phyloP scores from a whole-genome alignment of 768 basidiomycete genomes.

The Lactarius tabidus region DNA sequence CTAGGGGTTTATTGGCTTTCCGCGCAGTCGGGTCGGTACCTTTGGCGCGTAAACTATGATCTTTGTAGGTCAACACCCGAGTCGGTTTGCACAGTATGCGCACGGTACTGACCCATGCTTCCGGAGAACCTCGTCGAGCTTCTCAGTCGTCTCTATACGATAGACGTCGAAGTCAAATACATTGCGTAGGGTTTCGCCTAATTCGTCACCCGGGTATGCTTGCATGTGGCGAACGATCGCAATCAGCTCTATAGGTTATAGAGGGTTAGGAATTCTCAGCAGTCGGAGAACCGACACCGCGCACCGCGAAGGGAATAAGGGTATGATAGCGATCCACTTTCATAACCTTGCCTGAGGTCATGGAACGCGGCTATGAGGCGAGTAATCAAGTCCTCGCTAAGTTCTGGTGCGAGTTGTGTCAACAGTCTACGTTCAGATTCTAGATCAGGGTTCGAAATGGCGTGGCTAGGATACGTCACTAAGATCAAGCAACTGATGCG shows the following conservation, averaged over 20 bases:
- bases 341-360: constrained; percentile 56
- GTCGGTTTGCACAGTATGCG: background rate
- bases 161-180: constrained; percentile 70
- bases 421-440: constrained; percentile 59
- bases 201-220: constrained; percentile 52
- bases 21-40: constrained; percentile 37
- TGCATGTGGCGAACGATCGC: constrained; percentile 62
- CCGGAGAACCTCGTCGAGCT: constrained; percentile 52
- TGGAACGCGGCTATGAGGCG: constrained; percentile 63
- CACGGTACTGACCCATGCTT: constrained; percentile 49
- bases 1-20: constrained; percentile 46
- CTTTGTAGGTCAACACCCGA: background rate
- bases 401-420: constrained; percentile 56
- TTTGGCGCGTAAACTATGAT: background rate
- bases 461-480: constrained; percentile 38
- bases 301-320: constrained; percentile 67
- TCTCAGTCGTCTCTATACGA: constrained; percentile 60
- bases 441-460: constrained; percentile 63
- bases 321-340: constrained; percentile 54
- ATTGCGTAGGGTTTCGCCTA: constrained; percentile 58
- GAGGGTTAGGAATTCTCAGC: background rate
- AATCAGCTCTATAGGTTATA: constrained; percentile 48
- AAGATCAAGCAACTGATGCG: background rate
- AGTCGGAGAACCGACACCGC: background rate
- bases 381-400: constrained; percentile 48